Evolutionary conservation across 768 basidiomycete species (phyloP).

Genomic region (Boletus speciosus): DNA sequence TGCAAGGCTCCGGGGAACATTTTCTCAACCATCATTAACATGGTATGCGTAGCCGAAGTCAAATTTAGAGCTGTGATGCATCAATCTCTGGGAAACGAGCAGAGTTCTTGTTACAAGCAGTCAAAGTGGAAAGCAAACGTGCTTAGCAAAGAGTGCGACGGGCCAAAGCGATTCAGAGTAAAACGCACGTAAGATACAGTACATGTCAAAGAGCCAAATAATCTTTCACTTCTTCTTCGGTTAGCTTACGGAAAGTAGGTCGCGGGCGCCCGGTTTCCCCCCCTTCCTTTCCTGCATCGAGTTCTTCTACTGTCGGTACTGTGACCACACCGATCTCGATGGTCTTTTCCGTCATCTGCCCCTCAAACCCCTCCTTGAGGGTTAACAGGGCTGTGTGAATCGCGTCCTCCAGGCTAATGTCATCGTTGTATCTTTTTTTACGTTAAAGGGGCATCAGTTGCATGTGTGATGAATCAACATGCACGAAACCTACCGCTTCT

Average conservation of each 20-base stretch:
- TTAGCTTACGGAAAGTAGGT: constrained; percentile 92
- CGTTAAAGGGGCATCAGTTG: constrained; percentile 16
- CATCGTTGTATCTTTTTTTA: constrained; percentile 94
- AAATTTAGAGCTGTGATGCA: constrained; percentile 5
- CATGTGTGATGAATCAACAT: constrained; percentile 22
- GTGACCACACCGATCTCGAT: constrained; percentile 98
- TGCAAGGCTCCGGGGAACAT: constrained; percentile 6
- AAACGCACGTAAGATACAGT: constrained; percentile 31
- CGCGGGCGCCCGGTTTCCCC: constrained; percentile 66
- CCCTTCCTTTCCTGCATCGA: constrained; percentile 63
- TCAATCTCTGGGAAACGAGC: constrained; percentile 2
- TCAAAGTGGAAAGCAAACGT: constrained; percentile 8
- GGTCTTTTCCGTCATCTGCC: constrained; percentile 99
- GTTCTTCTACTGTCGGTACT: constrained; percentile 64
- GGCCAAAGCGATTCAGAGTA: constrained; percentile 16
- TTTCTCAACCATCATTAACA: constrained; percentile 7
- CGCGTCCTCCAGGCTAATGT: constrained; percentile 97
- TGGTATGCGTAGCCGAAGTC: constrained; percentile 2
- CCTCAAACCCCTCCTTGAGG: constrained; percentile 98
- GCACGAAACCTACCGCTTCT: constrained; percentile 76
- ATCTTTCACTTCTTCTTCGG: constrained; percentile 95
- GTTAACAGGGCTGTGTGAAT: constrained; percentile 98
- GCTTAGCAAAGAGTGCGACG: constrained; percentile 15
- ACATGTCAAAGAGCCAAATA: constrained; percentile 77
- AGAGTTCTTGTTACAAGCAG: constrained; percentile 2